Percentiles rank a stretch among this genome's conserved stretches.
These are phyloP conservation scores for Xylariaceae sp. DNA, from an alignment of 2,329 filamentous ascomycete genomes.

Conservation along the genomic window DNA sequence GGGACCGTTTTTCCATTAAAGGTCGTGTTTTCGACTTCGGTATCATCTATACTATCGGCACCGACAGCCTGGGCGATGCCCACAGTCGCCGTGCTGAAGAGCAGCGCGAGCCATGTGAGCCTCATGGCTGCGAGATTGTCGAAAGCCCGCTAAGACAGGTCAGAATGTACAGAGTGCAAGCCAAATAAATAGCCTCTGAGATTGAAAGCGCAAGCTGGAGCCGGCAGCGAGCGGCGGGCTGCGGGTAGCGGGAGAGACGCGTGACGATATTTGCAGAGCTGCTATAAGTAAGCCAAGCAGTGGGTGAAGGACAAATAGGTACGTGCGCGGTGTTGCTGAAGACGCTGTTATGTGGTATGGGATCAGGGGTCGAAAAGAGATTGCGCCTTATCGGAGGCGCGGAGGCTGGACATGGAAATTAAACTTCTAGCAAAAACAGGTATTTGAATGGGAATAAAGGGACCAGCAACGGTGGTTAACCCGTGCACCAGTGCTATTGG, in stretches of 20 bases:
- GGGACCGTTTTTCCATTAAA: constrained; percentile 66
- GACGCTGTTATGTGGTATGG: constrained; percentile 6
- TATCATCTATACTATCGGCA: constrained; percentile 36
- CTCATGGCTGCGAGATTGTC: constrained; percentile 34
- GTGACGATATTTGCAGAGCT: not conserved
- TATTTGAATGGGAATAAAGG: too few relatives aligned
- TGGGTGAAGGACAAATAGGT: constrained; percentile 1
- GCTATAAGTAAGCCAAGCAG: too few relatives aligned
- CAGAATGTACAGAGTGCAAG: constrained; percentile 4
- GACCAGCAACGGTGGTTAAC: too few relatives aligned
- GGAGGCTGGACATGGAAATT: too few relatives aligned
- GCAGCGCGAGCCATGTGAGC: constrained; percentile 39
- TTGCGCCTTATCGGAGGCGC: too few relatives aligned
- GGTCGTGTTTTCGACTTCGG: constrained; percentile 41
- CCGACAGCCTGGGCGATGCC: constrained; percentile 33
- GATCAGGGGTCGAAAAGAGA: constrained; percentile 17
- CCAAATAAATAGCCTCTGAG: constrained; percentile 5
- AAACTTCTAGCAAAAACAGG: too few relatives aligned
- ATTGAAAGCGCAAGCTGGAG: constrained; percentile 3
- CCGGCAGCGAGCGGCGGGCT: too few relatives aligned
- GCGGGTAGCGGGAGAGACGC: constrained; percentile 5
- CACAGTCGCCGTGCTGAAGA: constrained; percentile 41
- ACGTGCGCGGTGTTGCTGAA: constrained; percentile 5
- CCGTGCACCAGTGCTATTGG: too few relatives aligned
- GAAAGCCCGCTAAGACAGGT: constrained; percentile 3